A percentile compares a stretch with the other conserved stretches of the same genome.
Conservation (phyloP, 2,329 filamentous ascomycete genomes). For the Didymella arachidicola region DNA sequence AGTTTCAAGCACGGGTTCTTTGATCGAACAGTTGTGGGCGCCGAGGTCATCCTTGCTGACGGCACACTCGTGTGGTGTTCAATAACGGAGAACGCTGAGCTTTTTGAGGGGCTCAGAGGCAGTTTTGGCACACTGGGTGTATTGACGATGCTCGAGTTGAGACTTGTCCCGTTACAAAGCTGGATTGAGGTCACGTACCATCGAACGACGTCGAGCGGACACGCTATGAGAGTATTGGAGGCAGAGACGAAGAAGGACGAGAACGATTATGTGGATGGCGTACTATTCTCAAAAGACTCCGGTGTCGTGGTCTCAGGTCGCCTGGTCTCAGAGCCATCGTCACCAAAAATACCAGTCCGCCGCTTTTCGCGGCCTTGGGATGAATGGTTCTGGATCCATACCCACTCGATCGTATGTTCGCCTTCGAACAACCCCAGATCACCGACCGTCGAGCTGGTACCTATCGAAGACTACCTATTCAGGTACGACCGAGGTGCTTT, state of each 20-base stretch:
- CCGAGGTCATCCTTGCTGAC: slow-evolving; percentile 69
- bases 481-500: slow-evolving; percentile 71
- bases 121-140: slow-evolving; percentile 69
- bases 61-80: slow-evolving; percentile 63
- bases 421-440: background rate
- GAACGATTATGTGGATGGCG: slow-evolving; percentile 74
- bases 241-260: slow-evolving; percentile 51
- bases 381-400: slow-evolving; percentile 79
- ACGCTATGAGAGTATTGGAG: slow-evolving; percentile 59
- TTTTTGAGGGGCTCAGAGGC: slow-evolving; percentile 67
- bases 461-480: slow-evolving; percentile 65
- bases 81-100: slow-evolving; percentile 55
- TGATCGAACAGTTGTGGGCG: slow-evolving; percentile 66
- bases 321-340: slow-evolving; percentile 57
- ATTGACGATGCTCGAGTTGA: slow-evolving; percentile 66
- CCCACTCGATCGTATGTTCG: slow-evolving; percentile 34
- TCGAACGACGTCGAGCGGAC: slow-evolving; percentile 59
- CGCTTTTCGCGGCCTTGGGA: slow-evolving; percentile 66
- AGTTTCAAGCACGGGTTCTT: slow-evolving; percentile 74
- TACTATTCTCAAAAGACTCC: slow-evolving; percentile 64
- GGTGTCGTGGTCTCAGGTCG: slow-evolving; percentile 68
- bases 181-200: slow-evolving; percentile 71
- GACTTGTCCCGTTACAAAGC: slow-evolving; percentile 59
- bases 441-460: slow-evolving; percentile 52
- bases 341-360: slow-evolving; percentile 33